These are phyloP conservation scores for Leishmania amazonensis DNA, from an alignment of 208 protist species.

Conservation along the genomic window DNA sequence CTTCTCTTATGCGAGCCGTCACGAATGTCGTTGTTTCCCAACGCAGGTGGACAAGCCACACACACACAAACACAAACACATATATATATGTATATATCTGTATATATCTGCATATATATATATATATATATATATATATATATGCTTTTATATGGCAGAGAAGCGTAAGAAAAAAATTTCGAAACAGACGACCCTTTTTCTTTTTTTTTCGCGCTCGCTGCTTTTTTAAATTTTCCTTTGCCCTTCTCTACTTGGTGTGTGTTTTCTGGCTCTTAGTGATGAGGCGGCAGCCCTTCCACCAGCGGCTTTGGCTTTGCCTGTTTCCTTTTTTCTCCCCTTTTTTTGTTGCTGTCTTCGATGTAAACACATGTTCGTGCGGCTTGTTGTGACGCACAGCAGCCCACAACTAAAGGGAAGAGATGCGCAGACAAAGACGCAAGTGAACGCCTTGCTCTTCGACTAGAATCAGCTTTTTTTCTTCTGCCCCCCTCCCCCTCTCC, in stretches of 20 bases:
- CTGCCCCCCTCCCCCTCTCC: background rate
- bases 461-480: background rate
- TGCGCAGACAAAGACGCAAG: no score
- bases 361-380: background rate
- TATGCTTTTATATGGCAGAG: background rate
- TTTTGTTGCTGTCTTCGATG: background rate
- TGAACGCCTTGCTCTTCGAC: background rate
- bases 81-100: background rate
- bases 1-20: no score
- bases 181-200: background rate
- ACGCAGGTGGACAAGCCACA: no score
- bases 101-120: background rate
- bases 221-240: no score
- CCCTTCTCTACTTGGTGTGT: no score
- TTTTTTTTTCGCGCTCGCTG: background rate
- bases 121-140: background rate
- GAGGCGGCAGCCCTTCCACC: no score
- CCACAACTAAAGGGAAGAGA: no score
- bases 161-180: background rate
- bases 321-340: background rate
- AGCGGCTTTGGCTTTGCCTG: background rate
- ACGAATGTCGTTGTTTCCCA: no score
- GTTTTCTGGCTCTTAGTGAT: no score
- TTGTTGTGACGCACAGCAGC: no score
- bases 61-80: background rate